Evolutionary conservation across 805 yeast species (phyloP), one percentile per base, ranked within the genome.

Genomic region (Ogataea salicorniae): DNA sequence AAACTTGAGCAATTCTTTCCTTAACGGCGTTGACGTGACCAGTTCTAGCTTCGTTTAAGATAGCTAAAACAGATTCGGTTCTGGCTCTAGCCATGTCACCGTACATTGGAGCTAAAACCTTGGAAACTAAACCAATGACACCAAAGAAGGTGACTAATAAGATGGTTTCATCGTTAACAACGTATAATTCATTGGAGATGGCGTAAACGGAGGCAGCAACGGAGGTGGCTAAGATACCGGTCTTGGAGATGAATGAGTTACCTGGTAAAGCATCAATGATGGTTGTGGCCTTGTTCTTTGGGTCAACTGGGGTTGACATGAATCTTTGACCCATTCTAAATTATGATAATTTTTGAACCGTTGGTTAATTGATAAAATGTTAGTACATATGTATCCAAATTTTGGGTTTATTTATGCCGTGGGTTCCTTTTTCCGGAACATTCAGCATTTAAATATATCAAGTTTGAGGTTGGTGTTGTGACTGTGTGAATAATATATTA

Each of bases 181-280:
- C 87, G 73, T 91, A 84, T 59, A 94, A 78, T 72, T 89, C 95
- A 73, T 88, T 89, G 62, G 97, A 86, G 67, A 94, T 84, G 57
- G 96, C 97, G 74, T 90, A 94, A 59, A 92, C 70, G 51, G 95
- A 83, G 48, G 96, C 98, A 53, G 97, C 97, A 52, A 96, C 81
- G 52, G 92, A 80, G 46, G 99, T 91, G 63, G 97, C 97, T 64
- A 94, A 76, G 65, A 91, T 79, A 66, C 97, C 97, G 53, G 97
- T 89, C 82, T 94, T 94, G 58, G 97, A 81, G 59, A 92, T 70
- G 60, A 80, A 75, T 63, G 81, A 80, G 81, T 80, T 84, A 69
- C 97, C 97, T 70, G 99, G 99, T 59, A 94, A 74, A 54, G 97
- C 88, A 64, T 87, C 91, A 62, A 92, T 81, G 71, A 92, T 81